phyloP scores from a whole-genome alignment of 768 basidiomycete genomes.

The Boletus sensibilis region DNA sequence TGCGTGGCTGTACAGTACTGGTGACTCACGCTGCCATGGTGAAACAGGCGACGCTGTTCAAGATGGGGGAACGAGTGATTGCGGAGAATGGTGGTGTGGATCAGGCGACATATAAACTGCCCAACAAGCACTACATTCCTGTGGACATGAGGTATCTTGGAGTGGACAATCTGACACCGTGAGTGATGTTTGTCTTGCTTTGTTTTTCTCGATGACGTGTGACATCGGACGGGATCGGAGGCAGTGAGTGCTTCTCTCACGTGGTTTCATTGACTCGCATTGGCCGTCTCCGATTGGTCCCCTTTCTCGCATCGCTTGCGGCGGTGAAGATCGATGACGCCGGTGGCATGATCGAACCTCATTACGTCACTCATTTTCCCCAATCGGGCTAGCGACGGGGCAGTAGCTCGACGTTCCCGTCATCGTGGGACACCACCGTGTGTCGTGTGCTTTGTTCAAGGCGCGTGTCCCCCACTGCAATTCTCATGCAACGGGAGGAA shows the following conservation, averaged over 20 bases:
- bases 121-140: conserved; percentile 94
- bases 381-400: neutral
- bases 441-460: neutral
- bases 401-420: conserved; percentile 1
- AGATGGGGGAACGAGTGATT: conserved; percentile 78
- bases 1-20: conserved; percentile 29
- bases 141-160: conserved; percentile 78
- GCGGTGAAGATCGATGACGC: conserved; percentile 30
- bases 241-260: neutral
- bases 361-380: conserved; percentile 22
- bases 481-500: conserved; percentile 1
- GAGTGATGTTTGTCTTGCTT: conserved; percentile 24
- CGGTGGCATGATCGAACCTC: conserved; percentile 23
- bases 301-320: conserved; percentile 2
- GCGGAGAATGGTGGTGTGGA: conserved; percentile 59
- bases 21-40: neutral
- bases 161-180: conserved; percentile 70
- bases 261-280: neutral
- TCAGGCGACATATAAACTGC: conserved; percentile 69
- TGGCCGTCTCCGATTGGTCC: conserved; percentile 13
- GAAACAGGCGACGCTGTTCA: conserved; percentile 82
- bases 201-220: conserved; percentile 20
- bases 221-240: conserved; percentile 10
- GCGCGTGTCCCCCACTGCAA: neutral
- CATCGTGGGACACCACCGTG: conserved; percentile 17